A percentile compares a stretch with the other conserved stretches of the same genome.
These are phyloP conservation scores for Vitis riparia DNA, from an alignment of 164 flowering plant species.

Conservation along the genomic window DNA sequence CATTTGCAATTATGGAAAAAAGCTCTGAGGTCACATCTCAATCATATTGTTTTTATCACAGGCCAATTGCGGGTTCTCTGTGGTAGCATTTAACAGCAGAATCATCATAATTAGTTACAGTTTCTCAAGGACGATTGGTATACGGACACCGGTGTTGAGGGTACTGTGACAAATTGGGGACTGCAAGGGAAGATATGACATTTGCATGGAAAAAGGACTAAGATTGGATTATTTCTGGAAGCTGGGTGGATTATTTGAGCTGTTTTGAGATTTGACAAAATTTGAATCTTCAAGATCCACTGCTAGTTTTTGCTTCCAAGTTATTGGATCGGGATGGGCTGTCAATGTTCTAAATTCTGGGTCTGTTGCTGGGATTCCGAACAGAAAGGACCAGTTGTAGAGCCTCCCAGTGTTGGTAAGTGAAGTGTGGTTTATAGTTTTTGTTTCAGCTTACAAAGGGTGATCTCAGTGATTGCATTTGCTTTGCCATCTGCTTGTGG, in stretches of 20 bases:
- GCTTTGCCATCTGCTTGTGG: conserved; percentile 7
- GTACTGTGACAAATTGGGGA: neutral
- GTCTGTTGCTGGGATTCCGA: conserved; percentile 50
- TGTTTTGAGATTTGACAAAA: neutral
- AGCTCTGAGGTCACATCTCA: neutral
- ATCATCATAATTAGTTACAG: neutral
- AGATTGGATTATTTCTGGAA: neutral
- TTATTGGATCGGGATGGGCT: conserved; percentile 50
- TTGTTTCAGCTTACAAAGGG: neutral
- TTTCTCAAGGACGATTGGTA: neutral
- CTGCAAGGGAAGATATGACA: neutral
- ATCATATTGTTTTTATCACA: neutral
- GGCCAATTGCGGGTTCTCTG: neutral
- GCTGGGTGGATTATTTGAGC: conserved; percentile 1
- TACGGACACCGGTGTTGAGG: neutral
- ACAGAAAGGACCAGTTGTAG: conserved; percentile 40
- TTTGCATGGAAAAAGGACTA: neutral
- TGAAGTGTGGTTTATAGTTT: neutral
- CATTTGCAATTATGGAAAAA: too few species aligned
- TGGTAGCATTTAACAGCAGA: neutral
- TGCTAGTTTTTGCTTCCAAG: conserved; percentile 5
- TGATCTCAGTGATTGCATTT: neutral
- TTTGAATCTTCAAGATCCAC: conserved; percentile 2
- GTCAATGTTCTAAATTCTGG: conserved; percentile 50
- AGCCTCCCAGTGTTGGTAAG: conserved; percentile 49